Evolutionary conservation across 805 yeast genomes (phyloP).

Genomic region (Wickerhamomyces chaumierensis): DNA sequence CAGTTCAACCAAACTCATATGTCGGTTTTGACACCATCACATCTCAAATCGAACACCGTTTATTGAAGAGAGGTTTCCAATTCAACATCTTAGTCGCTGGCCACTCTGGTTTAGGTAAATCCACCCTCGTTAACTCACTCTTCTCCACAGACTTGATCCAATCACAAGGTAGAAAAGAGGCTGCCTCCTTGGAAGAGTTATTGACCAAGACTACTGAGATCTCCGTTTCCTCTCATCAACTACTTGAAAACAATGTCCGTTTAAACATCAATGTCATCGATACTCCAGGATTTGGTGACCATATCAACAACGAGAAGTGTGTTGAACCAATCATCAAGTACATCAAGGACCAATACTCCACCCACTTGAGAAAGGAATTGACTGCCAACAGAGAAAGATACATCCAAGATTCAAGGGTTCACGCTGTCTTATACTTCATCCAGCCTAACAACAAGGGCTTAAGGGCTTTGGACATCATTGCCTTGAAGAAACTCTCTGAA

Average conservation of each 20-base stretch:
- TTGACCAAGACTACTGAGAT: slow-evolving; percentile 82
- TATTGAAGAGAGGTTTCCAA: slow-evolving; percentile 87
- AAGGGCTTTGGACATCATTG: slow-evolving; percentile 70
- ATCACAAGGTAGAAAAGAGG: slow-evolving; percentile 58
- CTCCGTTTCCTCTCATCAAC: slow-evolving; percentile 52
- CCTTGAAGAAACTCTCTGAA: slow-evolving; percentile 75
- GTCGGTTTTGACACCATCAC: slow-evolving; percentile 98
- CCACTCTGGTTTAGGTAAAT: slow-evolving; percentile 87
- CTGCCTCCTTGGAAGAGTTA: slow-evolving; percentile 40
- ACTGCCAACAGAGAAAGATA: slow-evolving; percentile 84
- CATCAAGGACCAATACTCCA: slow-evolving; percentile 90
- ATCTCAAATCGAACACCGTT: slow-evolving; percentile 83
- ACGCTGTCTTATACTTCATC: slow-evolving; percentile 82
- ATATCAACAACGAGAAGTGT: slow-evolving; percentile 85
- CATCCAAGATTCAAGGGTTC: slow-evolving; percentile 84
- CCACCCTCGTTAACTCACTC: slow-evolving; percentile 83
- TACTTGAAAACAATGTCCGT: slow-evolving; percentile 79
- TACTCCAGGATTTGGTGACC: slow-evolving; percentile 98
- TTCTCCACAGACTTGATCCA: slow-evolving; percentile 74
- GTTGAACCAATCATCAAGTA: slow-evolving; percentile 95
- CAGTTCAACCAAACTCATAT: slow-evolving; percentile 51
- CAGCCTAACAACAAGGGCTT: slow-evolving; percentile 86
- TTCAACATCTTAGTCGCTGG: slow-evolving; percentile 93
- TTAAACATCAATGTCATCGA: slow-evolving; percentile 83
- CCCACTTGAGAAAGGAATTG: slow-evolving; percentile 83